Base-by-base conservation (phyloP, 2,329 filamentous ascomycete genomes). In the Penicillium crustosum region DNA sequence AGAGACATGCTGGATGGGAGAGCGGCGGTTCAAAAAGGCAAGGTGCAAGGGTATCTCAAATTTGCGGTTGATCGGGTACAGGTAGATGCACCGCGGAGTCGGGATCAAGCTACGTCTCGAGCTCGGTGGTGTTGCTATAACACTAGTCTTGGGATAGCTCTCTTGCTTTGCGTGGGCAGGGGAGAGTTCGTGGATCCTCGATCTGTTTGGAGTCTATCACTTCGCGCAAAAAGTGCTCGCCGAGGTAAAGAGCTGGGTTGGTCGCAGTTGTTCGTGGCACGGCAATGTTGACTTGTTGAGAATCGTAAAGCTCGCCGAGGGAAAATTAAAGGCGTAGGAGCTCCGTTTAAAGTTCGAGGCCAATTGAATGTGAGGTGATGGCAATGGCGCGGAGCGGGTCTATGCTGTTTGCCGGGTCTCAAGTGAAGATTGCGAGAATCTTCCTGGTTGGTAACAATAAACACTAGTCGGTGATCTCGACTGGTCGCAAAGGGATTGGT, bases 1-100 rank as follows among this genome's bases (percentile, higher is more conserved):
- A 84, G 78, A 68, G 82, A 83, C 82, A 83, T 83, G 60, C 56
- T 65, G 70, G 59, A 13, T 29, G n/a, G 19, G 41, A 38, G 19
- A 42, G 19, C 19, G 19, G 42, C 27, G 43, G 31, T 44, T 50
- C 15, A n/a, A 31, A 6, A 45, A 23, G 17, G 38, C 17, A 43
- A 19, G n/a, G 38, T 21, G 44, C 19, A 47, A 44, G 17, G 9
- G 41, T 45, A 51, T 50, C 19, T 19, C 48, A 17, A 42, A 15
- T 42, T 50, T 39, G 39, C 21, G 45, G 44, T 19, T 27, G 29
- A 25, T 29, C 15, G 8, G 23, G 27, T 25, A 13, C 12, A 53
- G 36, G 13, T 25, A 15, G n/a, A 39, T 42, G 36, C 36, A 41
- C 51, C 31, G 21, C 12, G 33, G 31, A 36, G 29, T 47, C 31